phyloP scores from a whole-genome alignment of 208 protist species.

The Trypanosoma brucei region DNA sequence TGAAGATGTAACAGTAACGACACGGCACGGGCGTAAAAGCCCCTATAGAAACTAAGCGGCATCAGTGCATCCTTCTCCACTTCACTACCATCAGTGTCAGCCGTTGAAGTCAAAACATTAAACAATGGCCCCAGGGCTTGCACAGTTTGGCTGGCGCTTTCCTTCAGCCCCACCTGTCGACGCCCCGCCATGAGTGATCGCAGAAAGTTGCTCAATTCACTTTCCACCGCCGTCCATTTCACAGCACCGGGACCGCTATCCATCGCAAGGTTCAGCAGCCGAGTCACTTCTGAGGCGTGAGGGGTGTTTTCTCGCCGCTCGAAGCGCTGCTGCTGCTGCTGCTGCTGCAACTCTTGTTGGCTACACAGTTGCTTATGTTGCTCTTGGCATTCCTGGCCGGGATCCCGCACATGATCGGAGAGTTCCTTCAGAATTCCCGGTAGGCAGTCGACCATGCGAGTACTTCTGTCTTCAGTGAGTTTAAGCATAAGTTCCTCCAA shows the following conservation, averaged over 20 bases:
- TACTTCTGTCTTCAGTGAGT: conserved; percentile 7
- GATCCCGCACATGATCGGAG: background rate
- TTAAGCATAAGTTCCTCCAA: conserved; percentile 10
- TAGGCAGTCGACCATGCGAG: conserved; percentile 1
- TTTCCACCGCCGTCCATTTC: conserved; percentile 8
- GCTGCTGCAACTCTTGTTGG: background rate
- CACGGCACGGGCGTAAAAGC: conserved; percentile 19
- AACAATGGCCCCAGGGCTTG: conserved; percentile 13
- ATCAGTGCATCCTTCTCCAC: background rate
- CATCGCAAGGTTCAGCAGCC: conserved; percentile 1
- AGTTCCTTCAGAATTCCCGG: conserved; percentile 8
- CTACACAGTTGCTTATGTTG: background rate
- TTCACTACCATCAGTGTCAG: background rate
- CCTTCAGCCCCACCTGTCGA: background rate
- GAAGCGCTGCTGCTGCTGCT: background rate
- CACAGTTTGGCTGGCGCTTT: background rate
- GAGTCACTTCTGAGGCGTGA: background rate
- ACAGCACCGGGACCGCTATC: background rate
- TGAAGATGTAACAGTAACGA: conserved; percentile 10
- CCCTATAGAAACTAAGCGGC: background rate
- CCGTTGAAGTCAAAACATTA: conserved; percentile 5
- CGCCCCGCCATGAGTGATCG: background rate
- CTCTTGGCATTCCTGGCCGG: background rate
- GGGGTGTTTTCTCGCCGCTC: background rate
- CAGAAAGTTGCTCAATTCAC: conserved; percentile 17